Evolutionary conservation across 2,329 filamentous ascomycete species (phyloP).

Genomic region (Colletotrichum salicis): DNA sequence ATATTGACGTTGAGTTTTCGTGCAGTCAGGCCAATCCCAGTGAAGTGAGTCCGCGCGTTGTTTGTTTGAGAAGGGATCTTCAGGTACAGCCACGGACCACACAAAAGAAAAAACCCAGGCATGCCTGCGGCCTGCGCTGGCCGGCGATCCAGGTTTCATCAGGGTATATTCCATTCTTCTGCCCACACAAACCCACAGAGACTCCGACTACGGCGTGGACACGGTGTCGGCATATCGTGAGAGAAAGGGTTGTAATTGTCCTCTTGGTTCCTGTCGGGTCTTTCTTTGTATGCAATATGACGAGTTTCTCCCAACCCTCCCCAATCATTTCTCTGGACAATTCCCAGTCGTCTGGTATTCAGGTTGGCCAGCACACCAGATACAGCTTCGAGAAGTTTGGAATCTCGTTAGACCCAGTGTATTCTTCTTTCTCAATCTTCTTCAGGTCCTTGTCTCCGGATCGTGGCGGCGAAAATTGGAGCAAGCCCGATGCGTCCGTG

Average conservation of each 20-base stretch:
- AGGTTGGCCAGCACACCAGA: background rate
- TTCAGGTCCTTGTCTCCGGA: slow-evolving; percentile 14
- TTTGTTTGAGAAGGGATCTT: slow-evolving; percentile 3
- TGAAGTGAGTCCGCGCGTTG: background rate
- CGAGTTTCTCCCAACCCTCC: background rate
- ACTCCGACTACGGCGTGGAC: background rate
- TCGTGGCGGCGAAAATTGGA: slow-evolving; percentile 2
- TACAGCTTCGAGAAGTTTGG: slow-evolving; percentile 25
- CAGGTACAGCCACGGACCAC: background rate
- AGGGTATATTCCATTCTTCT: slow-evolving; percentile 2
- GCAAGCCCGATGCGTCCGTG: slow-evolving; percentile 9
- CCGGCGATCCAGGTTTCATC: slow-evolving; percentile 11
- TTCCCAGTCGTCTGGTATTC: slow-evolving; percentile 9
- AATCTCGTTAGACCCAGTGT: slow-evolving; percentile 13
- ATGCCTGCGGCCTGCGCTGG: background rate
- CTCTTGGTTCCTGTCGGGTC: background rate
- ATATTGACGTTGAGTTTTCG: background rate
- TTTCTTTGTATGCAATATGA: slow-evolving; percentile 1
- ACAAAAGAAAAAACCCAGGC: background rate
- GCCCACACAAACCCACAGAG: slow-evolving; percentile 9
- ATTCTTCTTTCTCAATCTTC: slow-evolving; percentile 19
- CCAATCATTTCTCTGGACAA: background rate
- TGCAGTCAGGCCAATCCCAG: slow-evolving; percentile 7
- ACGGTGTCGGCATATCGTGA: background rate
- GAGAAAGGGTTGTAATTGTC: background rate